Conservation (phyloP, 106 monocot genomes). For the Dendrobium catenatum region DNA sequence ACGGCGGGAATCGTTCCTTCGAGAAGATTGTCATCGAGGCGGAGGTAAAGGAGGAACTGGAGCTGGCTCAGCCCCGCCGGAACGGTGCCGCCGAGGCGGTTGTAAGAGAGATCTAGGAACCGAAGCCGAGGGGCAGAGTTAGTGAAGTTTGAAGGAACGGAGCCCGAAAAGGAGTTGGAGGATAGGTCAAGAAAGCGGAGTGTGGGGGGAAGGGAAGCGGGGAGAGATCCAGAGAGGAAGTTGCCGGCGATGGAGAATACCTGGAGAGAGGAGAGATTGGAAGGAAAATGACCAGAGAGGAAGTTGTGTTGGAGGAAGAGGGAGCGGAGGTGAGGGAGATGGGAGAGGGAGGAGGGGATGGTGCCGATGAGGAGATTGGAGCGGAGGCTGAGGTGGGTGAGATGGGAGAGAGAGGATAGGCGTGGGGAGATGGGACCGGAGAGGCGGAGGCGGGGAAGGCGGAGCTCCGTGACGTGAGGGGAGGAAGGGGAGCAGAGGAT, state of each 20-base stretch:
- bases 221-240: constrained; percentile 40
- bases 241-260: constrained; percentile 42
- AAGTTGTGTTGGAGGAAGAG: constrained; percentile 65
- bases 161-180: constrained; percentile 49
- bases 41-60: constrained; percentile 33
- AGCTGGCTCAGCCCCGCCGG: constrained; percentile 29
- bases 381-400: constrained; percentile 49
- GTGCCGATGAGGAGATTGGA: constrained; percentile 53
- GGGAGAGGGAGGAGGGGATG: constrained; percentile 37
- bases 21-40: constrained; percentile 57
- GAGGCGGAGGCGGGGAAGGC: constrained; percentile 58
- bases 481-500: constrained; percentile 29
- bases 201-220: constrained; percentile 22
- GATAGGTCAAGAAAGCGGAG: constrained; percentile 64
- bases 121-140: constrained; percentile 17
- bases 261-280: constrained; percentile 35
- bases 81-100: constrained; percentile 39
- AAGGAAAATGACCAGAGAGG: constrained; percentile 45
- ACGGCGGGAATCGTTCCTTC: constrained; percentile 53
- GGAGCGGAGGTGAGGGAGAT: constrained; percentile 38
- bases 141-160: constrained; percentile 29
- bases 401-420: constrained; percentile 33
- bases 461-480: constrained; percentile 37
- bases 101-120: constrained; percentile 51
- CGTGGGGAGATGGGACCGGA: constrained; percentile 42